Conservation (phyloP, 768 basidiomycete genomes). For the Xerocomellus chrysenteron region DNA sequence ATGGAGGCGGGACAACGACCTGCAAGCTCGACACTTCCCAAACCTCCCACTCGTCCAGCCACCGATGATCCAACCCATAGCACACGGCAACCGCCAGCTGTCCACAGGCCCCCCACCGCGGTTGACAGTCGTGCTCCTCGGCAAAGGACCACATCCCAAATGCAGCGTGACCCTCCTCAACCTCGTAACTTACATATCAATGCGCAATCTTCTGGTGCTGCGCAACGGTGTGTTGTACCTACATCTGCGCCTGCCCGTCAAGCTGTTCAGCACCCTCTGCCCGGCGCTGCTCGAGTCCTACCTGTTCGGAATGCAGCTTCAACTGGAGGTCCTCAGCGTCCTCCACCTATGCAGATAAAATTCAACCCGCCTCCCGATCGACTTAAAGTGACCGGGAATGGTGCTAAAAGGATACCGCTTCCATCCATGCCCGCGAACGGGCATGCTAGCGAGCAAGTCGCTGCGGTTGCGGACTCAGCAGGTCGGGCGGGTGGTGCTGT, state of each 20-base stretch:
- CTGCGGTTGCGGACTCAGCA: neutral
- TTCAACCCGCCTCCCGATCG: constrained; percentile 20
- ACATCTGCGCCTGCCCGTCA: constrained; percentile 11
- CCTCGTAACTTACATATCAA: constrained; percentile 16
- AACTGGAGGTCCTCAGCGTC: constrained; percentile 26
- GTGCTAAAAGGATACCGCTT: constrained; percentile 34
- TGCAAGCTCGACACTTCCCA: constrained; percentile 10
- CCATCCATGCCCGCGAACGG: constrained; percentile 13
- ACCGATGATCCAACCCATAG: neutral
- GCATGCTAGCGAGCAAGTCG: neutral
- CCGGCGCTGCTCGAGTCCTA: constrained; percentile 1
- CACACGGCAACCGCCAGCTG: constrained; percentile 9
- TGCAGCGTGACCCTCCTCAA: constrained; percentile 14
- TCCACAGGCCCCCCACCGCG: neutral
- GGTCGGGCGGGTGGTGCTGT: neutral
- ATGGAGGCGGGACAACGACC: constrained; percentile 8
- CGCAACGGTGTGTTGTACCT: constrained; percentile 20
- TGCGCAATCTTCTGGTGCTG: constrained; percentile 15
- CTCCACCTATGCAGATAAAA: constrained; percentile 24
- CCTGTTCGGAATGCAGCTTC: constrained; percentile 1
- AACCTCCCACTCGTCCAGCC: constrained; percentile 9
- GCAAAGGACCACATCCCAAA: constrained; percentile 20
- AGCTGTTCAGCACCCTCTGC: constrained; percentile 5
- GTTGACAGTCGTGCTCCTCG: constrained; percentile 12
- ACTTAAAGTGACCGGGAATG: constrained; percentile 28